Conservation (phyloP, 805 yeast genomes). For the Tetrapisispora iriomotensis region DNA sequence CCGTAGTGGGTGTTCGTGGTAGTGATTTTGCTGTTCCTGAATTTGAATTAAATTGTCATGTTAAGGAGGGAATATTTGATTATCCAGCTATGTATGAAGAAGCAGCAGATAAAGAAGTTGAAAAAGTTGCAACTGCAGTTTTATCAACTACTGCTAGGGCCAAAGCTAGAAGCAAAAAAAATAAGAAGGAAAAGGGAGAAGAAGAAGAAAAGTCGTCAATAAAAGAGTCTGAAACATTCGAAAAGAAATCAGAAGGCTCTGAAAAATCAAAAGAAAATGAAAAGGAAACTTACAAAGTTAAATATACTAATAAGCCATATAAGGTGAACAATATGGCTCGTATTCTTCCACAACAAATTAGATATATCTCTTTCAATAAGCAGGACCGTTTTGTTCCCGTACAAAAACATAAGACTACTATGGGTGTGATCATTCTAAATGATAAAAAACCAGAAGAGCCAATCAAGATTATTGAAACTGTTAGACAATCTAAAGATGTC, state of each 20-base stretch:
- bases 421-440: constrained; percentile 62
- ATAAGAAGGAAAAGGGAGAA: constrained; percentile 41
- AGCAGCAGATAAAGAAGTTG: constrained; percentile 70
- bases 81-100: constrained; percentile 87
- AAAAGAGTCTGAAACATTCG: constrained; percentile 28
- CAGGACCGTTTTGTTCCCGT: constrained; percentile 75
- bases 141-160: constrained; percentile 89
- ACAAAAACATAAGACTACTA: constrained; percentile 57
- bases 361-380: constrained; percentile 67
- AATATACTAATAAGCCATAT: constrained; percentile 55
- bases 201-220: constrained; percentile 30
- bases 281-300: constrained; percentile 32
- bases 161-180: constrained; percentile 77
- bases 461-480: constrained; percentile 63
- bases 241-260: constrained; percentile 20
- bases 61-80: constrained; percentile 68
- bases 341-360: constrained; percentile 81
- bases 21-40: constrained; percentile 81
- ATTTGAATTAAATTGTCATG: constrained; percentile 69
- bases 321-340: constrained; percentile 72
- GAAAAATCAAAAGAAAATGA: constrained; percentile 15
- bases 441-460: constrained; percentile 57
- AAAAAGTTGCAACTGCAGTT: constrained; percentile 85
- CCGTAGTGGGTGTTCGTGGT: constrained; percentile 69
- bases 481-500: constrained; percentile 63